Evolutionary conservation across 345 rosid genomes (phyloP).

Genomic region (Odontarrhena argentea): DNA sequence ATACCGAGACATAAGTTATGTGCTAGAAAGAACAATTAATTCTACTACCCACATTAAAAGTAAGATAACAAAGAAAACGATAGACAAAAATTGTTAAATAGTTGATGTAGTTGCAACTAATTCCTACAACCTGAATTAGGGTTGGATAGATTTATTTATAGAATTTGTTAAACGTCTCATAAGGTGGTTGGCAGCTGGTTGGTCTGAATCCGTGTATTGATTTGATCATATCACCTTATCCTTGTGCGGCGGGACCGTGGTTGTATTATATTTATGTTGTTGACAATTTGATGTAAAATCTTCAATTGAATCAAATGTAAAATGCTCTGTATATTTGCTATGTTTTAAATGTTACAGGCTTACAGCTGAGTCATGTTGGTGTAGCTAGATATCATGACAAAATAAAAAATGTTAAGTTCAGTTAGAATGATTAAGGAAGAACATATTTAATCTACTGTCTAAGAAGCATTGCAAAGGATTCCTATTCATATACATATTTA

Average conservation of each 20-base stretch:
- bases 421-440: too few relatives aligned
- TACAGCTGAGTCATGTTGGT: too few relatives aligned
- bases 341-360: too few relatives aligned
- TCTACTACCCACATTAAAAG: neutral
- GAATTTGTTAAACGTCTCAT: slow-evolving; percentile 32
- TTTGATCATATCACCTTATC: slow-evolving; percentile 23
- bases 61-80: neutral
- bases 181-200: slow-evolving; percentile 38
- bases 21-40: slow-evolving; percentile 10
- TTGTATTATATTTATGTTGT: neutral
- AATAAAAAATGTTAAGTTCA: too few relatives aligned
- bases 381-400: too few relatives aligned
- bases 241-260: slow-evolving; percentile 26
- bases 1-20: neutral
- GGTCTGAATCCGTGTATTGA: slow-evolving; percentile 29
- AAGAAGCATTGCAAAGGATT: too few relatives aligned
- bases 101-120: slow-evolving; percentile 29
- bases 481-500: too few relatives aligned
- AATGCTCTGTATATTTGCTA: neutral
- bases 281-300: neutral
- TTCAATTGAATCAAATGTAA: neutral
- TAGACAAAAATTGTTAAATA: slow-evolving; percentile 3
- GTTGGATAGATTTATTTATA: slow-evolving; percentile 24
- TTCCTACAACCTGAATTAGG: slow-evolving; percentile 13
- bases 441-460: too few relatives aligned